Percentiles rank a stretch among this genome's conserved stretches.
Evolutionary conservation across 345 rosid genomes (phyloP).

Genomic region (Brassica incana): DNA sequence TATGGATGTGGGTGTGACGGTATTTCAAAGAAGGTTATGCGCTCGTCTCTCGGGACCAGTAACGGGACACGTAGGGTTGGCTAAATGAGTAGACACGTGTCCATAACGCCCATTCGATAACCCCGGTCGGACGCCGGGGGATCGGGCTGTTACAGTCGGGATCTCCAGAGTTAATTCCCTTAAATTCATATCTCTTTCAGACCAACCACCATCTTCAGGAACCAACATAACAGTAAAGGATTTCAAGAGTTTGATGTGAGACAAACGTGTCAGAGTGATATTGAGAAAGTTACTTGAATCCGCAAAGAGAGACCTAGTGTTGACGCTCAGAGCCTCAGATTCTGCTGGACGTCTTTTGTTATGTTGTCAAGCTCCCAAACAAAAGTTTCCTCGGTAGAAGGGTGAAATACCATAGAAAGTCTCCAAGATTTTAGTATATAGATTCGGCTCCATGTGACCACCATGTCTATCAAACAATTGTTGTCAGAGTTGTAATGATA

Average conservation of each 20-base stretch:
- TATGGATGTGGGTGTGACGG: no score
- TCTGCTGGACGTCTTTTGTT: slow-evolving; percentile 60
- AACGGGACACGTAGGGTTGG: no score
- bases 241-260: slow-evolving; percentile 49
- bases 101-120: no score
- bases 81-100: no score
- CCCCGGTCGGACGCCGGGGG: no score
- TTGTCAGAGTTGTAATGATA: neutral
- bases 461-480: slow-evolving; percentile 2
- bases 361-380: slow-evolving; percentile 29
- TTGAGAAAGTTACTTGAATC: slow-evolving; percentile 58
- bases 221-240: slow-evolving; percentile 43
- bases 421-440: slow-evolving; percentile 19
- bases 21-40: no score
- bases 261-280: slow-evolving; percentile 73
- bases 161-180: slow-evolving; percentile 35
- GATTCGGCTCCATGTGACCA: slow-evolving; percentile 7
- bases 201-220: slow-evolving; percentile 41
- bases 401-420: slow-evolving; percentile 9
- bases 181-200: slow-evolving; percentile 40
- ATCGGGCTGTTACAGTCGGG: no score
- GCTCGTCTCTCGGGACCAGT: no score
- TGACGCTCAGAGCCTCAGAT: slow-evolving; percentile 64
- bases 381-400: slow-evolving; percentile 1
- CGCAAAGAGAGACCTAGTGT: slow-evolving; percentile 51